These are phyloP conservation scores for Saccharomycopsis babjevae DNA, from an alignment of 805 yeast genomes.

Conservation along the genomic window DNA sequence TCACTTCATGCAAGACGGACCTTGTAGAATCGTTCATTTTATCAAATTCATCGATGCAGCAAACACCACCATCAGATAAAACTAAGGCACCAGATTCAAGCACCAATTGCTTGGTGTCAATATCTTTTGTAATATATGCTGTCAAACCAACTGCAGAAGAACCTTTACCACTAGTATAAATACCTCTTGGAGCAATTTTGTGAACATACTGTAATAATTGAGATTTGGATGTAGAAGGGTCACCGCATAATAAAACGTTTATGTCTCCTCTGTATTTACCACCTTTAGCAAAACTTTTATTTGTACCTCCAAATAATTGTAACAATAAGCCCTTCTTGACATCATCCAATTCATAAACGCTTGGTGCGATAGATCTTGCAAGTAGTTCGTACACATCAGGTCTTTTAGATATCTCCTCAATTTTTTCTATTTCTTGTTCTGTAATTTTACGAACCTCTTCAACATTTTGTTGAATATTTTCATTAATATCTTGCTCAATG, in stretches of 20 bases:
- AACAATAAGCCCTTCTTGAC: conserved; percentile 90
- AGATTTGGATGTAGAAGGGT: conserved; percentile 95
- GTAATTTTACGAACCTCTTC: conserved; percentile 66
- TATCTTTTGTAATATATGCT: conserved; percentile 90
- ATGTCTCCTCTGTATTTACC: conserved; percentile 96
- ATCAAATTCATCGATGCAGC: conserved; percentile 98
- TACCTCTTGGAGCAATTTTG: conserved; percentile 95
- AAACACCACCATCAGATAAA: conserved; percentile 93
- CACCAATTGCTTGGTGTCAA: conserved; percentile 87
- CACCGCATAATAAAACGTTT: conserved; percentile 88
- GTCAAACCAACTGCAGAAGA: conserved; percentile 98
- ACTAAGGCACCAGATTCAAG: conserved; percentile 95
- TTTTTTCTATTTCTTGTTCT: conserved; percentile 57
- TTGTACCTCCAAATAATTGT: conserved; percentile 93
- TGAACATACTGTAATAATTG: conserved; percentile 92
- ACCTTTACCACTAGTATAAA: conserved; percentile 97
- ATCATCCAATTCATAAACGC: conserved; percentile 91
- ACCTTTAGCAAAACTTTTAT: conserved; percentile 78
- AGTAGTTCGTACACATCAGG: conserved; percentile 76
- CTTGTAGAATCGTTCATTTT: conserved; percentile 93
- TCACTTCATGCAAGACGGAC: conserved; percentile 93
- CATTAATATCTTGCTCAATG: conserved; percentile 40
- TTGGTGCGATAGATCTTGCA: conserved; percentile 92
- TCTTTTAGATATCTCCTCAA: conserved; percentile 52
- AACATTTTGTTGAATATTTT: conserved; percentile 54